phyloP scores from a whole-genome alignment of 345 rosid species.

The Eucalyptus tenuipes region DNA sequence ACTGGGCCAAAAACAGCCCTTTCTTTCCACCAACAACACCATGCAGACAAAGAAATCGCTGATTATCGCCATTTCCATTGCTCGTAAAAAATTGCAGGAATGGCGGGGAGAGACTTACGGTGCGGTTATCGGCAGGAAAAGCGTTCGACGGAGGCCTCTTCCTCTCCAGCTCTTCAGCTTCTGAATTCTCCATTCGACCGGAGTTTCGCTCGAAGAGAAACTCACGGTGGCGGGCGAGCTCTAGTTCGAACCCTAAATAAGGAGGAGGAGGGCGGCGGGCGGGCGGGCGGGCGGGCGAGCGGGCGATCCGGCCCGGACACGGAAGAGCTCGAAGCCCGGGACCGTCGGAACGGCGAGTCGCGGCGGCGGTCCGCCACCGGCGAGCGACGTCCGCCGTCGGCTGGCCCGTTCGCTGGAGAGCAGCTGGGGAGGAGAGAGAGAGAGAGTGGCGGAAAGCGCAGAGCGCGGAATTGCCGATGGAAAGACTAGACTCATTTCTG shows the following conservation, averaged over 20 bases:
- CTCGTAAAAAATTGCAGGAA: neutral
- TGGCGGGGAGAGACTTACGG: neutral
- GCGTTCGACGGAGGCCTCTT: slow-evolving; percentile 48
- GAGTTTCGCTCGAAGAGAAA: neutral
- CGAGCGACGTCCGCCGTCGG: neutral
- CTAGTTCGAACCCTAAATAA: neutral
- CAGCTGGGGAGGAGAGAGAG: neutral
- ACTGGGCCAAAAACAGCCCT: neutral
- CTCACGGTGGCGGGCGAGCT: neutral
- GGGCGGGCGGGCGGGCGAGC: neutral
- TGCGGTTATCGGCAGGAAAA: slow-evolving; percentile 25
- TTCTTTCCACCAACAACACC: neutral
- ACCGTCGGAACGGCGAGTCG: neutral
- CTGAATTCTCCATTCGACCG: slow-evolving; percentile 45
- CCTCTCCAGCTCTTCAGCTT: slow-evolving; percentile 53
- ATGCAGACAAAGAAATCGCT: neutral
- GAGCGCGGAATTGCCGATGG: neutral
- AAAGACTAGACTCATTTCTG: neutral
- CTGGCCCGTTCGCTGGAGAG: neutral
- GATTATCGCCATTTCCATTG: neutral
- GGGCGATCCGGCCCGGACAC: neutral
- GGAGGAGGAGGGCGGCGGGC: neutral
- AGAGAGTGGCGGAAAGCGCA: neutral
- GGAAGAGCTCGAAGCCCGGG: neutral
- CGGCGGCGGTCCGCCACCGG: neutral